A percentile compares a stretch with the other conserved stretches of the same genome.
Conservation (phyloP, 148 eudicot species). For the Rhododendron ferrugineum region DNA sequence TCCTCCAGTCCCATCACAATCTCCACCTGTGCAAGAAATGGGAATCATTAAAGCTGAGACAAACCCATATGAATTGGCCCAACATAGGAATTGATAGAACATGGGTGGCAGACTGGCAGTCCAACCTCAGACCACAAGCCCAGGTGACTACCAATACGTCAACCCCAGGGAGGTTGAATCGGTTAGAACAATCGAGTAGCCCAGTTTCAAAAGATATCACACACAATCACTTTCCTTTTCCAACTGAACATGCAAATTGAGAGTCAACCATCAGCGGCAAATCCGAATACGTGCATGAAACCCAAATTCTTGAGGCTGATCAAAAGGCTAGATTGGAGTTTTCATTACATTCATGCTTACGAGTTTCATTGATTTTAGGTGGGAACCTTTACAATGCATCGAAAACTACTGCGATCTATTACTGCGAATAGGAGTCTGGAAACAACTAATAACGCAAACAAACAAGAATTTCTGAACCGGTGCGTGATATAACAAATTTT, state of each 20-base stretch:
- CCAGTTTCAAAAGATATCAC: neutral
- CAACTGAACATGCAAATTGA: neutral
- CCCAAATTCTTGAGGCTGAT: neutral
- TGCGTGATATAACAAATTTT: neutral
- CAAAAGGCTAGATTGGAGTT: neutral
- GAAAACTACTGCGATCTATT: neutral
- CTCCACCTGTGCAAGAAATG: conserved; percentile 29
- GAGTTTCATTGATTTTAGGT: neutral
- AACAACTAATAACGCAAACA: neutral
- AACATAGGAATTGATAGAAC: neutral
- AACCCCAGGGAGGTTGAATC: neutral
- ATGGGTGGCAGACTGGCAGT: neutral
- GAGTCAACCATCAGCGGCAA: neutral
- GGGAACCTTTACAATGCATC: neutral
- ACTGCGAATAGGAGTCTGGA: neutral
- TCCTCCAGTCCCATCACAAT: conserved; percentile 48
- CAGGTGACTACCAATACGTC: neutral
- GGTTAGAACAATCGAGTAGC: neutral
- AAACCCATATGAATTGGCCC: neutral
- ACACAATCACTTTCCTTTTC: neutral
- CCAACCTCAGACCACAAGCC: neutral
- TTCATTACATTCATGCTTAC: neutral
- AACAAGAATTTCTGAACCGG: neutral
- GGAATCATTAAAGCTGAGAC: neutral
- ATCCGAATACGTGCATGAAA: neutral